Evolutionary conservation across 1,284 basidiomycete genomes (phyloP).

Genomic region (Inonotus hispidus): DNA sequence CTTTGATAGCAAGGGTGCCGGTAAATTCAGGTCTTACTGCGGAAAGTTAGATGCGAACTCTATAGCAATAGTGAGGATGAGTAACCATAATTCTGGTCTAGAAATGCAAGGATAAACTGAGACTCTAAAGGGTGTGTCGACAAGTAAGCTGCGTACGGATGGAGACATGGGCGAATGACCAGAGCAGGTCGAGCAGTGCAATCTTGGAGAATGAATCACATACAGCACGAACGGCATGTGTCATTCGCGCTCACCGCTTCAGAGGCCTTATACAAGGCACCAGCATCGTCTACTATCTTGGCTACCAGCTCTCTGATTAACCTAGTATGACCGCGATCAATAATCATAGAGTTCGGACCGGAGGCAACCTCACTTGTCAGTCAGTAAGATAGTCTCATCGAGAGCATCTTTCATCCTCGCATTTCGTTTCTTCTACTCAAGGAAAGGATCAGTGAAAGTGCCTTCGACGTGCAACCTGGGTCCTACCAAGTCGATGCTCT

Average conservation of each 20-base stretch:
- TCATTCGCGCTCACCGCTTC: slow-evolving; percentile 58
- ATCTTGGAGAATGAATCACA: slow-evolving; percentile 39
- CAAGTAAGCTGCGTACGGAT: slow-evolving; percentile 47
- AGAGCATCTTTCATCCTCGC: slow-evolving; percentile 79
- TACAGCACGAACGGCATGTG: neutral
- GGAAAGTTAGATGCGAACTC: neutral
- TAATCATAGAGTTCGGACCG: neutral
- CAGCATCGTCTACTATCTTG: slow-evolving; percentile 60
- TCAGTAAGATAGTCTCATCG: slow-evolving; percentile 77
- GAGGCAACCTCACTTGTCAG: slow-evolving; percentile 50
- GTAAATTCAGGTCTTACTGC: slow-evolving; percentile 85
- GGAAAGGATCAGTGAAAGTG: neutral
- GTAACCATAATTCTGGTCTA: slow-evolving; percentile 71
- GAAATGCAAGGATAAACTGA: neutral
- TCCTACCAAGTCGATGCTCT: slow-evolving; percentile 73
- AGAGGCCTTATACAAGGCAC: slow-evolving; percentile 79
- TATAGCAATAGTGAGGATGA: neutral
- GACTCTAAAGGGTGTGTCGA: neutral
- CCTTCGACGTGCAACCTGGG: neutral
- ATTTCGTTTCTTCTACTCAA: slow-evolving; percentile 71
- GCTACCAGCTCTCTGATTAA: slow-evolving; percentile 68
- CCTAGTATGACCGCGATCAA: slow-evolving; percentile 30
- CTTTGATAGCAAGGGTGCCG: slow-evolving; percentile 79
- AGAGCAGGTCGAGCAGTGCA: slow-evolving; percentile 80
- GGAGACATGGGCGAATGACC: slow-evolving; percentile 78